Base-by-base conservation (phyloP, 1,284 basidiomycete genomes). In the Ustilago esculenta region DNA sequence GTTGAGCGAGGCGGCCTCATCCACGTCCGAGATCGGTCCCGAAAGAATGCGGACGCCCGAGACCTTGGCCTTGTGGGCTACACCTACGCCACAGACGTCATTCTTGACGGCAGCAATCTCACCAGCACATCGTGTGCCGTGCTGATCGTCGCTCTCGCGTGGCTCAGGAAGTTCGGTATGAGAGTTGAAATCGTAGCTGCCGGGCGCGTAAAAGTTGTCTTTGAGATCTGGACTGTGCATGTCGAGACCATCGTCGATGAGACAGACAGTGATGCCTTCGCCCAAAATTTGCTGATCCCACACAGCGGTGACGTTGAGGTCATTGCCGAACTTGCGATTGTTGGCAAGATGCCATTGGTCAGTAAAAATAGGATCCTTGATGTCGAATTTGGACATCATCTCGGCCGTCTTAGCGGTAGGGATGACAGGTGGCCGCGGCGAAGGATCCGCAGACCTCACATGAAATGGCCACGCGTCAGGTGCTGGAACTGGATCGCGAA, bases 71-170 rank as follows among this genome's bases (percentile, higher is more conserved):
- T 90, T 85, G 81, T 96, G 94, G 1, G 96, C 93, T 45, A 99
- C 91, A 18, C 96, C 96, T 6, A 98, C 86, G 25, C 96, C 96
- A 80, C 96, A 99, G 0, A 90, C 90, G 61, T 92, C 89, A 84
- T 98, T 98, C 82, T 91, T 93, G n/a, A 87, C 88, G 1, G 96
- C 96, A n/a, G 92, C 94, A 51, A 99, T 90, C 83, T 99, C 96
- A 27, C 96, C 96, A 1, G 95, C 95, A 81, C 96, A 99, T 3
- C 96, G 90, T 0, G 96, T 99, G 15, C 96, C 96, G 81, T 99
- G 96, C 81, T 92, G 92, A 78, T 99, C 96, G 73, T 98, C 94
- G 21, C 86, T 86, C 41, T 96, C 87, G 47, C 90, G 87, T 0
- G 96, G 96, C 36, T 90, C 90, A 4, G 96, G 96, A 10, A 97